A percentile compares a stretch with the other conserved stretches of the same genome.
Evolutionary conservation across 2,329 filamentous ascomycete species (phyloP).

Genomic region (Cladophialophora bantiana): DNA sequence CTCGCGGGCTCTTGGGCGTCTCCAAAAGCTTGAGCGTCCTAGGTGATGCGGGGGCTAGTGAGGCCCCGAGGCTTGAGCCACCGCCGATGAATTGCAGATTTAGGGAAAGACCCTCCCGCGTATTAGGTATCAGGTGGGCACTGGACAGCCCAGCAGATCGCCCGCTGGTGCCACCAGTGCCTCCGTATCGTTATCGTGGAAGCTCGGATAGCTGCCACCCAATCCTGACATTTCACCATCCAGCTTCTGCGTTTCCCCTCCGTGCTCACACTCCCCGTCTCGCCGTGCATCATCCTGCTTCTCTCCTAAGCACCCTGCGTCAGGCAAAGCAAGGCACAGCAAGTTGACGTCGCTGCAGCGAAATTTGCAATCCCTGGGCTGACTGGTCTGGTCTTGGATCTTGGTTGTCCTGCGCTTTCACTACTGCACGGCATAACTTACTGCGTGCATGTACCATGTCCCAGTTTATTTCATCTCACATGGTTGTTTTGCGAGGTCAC

Average conservation of each 20-base stretch:
- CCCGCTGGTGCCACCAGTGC: neutral
- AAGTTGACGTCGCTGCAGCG: slow-evolving; percentile 20
- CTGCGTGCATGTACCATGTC: slow-evolving; percentile 18
- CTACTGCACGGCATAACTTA: slow-evolving; percentile 21
- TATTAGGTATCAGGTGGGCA: neutral
- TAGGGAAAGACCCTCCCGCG: neutral
- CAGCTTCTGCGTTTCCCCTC: slow-evolving; percentile 13
- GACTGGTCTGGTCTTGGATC: slow-evolving; percentile 10
- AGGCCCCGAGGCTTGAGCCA: neutral
- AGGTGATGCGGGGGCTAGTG: neutral
- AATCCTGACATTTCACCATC: slow-evolving; percentile 6
- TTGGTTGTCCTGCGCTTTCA: slow-evolving; percentile 12
- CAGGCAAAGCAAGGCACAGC: slow-evolving; percentile 12
- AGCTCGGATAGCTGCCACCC: neutral
- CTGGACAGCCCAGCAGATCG: neutral
- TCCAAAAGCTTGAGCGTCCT: neutral
- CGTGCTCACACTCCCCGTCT: slow-evolving; percentile 5
- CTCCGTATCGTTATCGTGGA: slow-evolving; percentile 26
- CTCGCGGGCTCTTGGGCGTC: neutral
- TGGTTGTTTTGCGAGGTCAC: slow-evolving; percentile 27
- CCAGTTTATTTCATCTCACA: slow-evolving; percentile 15
- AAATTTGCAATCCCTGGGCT: slow-evolving; percentile 29
- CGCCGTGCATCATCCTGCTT: slow-evolving; percentile 11
- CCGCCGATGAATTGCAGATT: slow-evolving; percentile 4
- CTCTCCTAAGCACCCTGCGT: slow-evolving; percentile 24